Base-by-base conservation (phyloP, 2,329 filamentous ascomycete species). In the Ophiostoma himal-ulmi region DNA sequence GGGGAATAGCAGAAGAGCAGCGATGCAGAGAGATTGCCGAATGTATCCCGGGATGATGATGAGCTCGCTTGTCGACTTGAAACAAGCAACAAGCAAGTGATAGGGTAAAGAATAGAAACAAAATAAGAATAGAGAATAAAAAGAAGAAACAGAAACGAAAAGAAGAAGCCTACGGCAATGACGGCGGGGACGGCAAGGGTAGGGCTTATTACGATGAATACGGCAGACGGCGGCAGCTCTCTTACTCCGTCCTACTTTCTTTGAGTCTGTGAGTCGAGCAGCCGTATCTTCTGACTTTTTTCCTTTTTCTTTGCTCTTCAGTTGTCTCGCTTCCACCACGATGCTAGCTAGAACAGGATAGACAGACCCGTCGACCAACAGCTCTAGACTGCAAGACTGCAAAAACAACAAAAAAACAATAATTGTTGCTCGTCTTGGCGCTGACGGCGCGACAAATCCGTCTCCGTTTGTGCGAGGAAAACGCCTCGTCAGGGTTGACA, bases 281-380 rank as follows among this genome's bases (percentile, higher is more conserved):
- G 30, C 3, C 3, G 0, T 30, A 30, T 26, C 13, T 14, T 44
- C 8, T 6, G 11, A 5, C n/a, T 54, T 8, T 10, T 54, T 57
- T 26, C n/a, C 52, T 57, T 57, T 26, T 26, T 57, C 22, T 26
- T 30, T 3, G 10, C 8, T 13, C 22, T 57, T 54, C 20, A 20
- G 4, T 48, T 26, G 4, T 57, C 8, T 44, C 4, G 11, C 5
- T 44, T 17, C 4, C 10, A 10, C 52, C 22, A 57, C 52, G 52
- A 57, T 57, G 52, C 52, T 57, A 57, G 52, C 52, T 57, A 17
- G 10, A 57, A 57, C 52, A 57, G 52, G 52, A 57, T 57, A 57
- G 52, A 57, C 52, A 26, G 52, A 30, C 52, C 52, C 52, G 52
- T 57, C 22, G n/a, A 57, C 52, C 26, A 57, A 57, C 22, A 57